Conservation (phyloP, 129 eudicot genomes). For the Helianthus tuberosus region DNA sequence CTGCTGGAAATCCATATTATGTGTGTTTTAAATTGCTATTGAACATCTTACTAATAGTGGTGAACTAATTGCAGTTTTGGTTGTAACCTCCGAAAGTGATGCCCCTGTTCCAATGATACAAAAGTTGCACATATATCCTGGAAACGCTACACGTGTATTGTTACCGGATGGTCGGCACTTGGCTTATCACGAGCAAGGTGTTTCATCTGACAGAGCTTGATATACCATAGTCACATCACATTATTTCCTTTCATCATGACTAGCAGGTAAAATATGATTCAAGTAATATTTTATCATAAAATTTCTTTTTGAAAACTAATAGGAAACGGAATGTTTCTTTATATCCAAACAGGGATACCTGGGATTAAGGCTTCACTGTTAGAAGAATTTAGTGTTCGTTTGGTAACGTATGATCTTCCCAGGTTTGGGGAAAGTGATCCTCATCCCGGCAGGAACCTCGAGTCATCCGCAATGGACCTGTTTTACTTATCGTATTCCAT, state of each 20-base stretch:
- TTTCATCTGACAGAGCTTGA: constrained; percentile 66
- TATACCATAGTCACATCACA: constrained; percentile 67
- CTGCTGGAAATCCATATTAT: neutral
- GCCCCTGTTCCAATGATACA: constrained; percentile 50
- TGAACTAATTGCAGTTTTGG: constrained; percentile 55
- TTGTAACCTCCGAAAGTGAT: constrained; percentile 50
- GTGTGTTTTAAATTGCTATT: constrained; percentile 16
- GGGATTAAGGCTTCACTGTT: constrained; percentile 70
- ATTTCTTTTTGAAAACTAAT: constrained; percentile 11
- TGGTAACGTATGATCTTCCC: constrained; percentile 69
- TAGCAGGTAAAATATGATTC: constrained; percentile 61
- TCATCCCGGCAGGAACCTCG: constrained; percentile 75
- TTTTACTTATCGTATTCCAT: constrained; percentile 77
- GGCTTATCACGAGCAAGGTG: constrained; percentile 90
- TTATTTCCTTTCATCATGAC: constrained; percentile 83
- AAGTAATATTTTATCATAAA: neutral
- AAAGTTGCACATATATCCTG: constrained; percentile 66
- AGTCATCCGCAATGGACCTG: constrained; percentile 88
- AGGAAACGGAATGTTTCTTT: neutral
- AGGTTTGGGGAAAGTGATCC: constrained; percentile 95
- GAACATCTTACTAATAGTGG: constrained; percentile 31
- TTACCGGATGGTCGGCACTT: constrained; percentile 90
- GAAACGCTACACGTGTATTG: constrained; percentile 69
- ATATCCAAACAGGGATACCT: constrained; percentile 67
- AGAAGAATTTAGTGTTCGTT: constrained; percentile 74